Base-by-base conservation (phyloP, 2,329 filamentous ascomycete species). In the Claviceps capensis region DNA sequence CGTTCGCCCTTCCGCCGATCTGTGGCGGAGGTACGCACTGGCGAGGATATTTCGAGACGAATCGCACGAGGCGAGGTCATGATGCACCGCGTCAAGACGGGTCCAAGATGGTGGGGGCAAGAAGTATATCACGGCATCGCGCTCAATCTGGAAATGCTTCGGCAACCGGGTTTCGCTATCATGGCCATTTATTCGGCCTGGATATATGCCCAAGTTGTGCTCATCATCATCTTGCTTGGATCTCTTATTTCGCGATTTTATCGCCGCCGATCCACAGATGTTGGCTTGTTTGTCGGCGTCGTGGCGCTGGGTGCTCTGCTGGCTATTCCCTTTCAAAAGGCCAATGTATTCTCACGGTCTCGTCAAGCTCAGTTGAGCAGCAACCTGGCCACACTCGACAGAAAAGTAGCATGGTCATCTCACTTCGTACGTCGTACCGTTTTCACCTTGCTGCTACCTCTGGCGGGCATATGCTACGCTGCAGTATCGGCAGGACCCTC, bases 151-250 rank as follows among this genome's bases (percentile, higher is more conserved):
- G 79, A 82, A 60, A 89, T 90, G 85, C 70, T 88, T 49, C 77
- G 76, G 40, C 86, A 90, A 62, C 78, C 83, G 3, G 86, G 86
- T 0, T 90, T 89, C 62, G 66, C 80, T n/a, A 67, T 88, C 34
- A 72, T 90, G 61, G 77, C 83, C 1, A 54, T 86, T n/a, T 90
- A 90, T 64, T 72, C 82, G 14, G 82, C 77, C 6, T 90, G 86
- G 86, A 85, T 88, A 46, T 88, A 89, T 63, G 83, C 83, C 2
- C 83, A 89, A 60, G 75, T 88, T 2, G 83, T 87, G 5, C 70
- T 90, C 51, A 73, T 88, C 53, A 85, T 89, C 54, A 72, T 86
- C 53, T 75, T 88, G 53, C 72, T 89, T 5, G 85, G 85, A 16
- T 83, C 85, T 5, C 68, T 89, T n/a, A 72, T 81, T 11, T 89